Conservation (phyloP, 495 filamentous ascomycete species). For the Penicillium odoratum region DNA sequence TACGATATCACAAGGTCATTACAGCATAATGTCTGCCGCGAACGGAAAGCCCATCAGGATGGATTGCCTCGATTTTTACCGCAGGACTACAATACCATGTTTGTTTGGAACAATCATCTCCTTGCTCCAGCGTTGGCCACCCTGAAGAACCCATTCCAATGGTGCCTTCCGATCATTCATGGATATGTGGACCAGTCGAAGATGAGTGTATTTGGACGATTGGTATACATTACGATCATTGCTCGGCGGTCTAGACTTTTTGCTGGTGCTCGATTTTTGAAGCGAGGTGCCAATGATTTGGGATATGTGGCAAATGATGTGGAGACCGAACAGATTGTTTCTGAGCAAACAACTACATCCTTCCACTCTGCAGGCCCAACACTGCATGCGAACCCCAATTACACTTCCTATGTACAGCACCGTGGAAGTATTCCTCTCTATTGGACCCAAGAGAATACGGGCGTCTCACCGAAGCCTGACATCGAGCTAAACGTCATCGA, state of each 20-base stretch:
- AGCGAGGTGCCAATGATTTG: conserved; percentile 91
- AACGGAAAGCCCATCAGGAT: conserved; percentile 65
- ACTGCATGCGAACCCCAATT: conserved; percentile 83
- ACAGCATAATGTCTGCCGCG: conserved; percentile 87
- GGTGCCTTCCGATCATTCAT: conserved; percentile 95
- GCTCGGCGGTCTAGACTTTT: conserved; percentile 91
- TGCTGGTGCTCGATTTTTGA: conserved; percentile 90
- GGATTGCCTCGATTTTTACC: conserved; percentile 58
- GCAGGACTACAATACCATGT: conserved; percentile 87
- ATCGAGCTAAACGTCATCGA: conserved; percentile 93
- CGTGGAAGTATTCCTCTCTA: conserved; percentile 94
- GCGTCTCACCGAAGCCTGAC: conserved; percentile 91
- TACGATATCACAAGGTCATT: conserved; percentile 94
- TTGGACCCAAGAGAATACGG: conserved; percentile 97
- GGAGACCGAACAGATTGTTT: conserved; percentile 98
- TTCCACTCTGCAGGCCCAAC: conserved; percentile 90
- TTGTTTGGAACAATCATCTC: conserved; percentile 94
- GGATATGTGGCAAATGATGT: conserved; percentile 98
- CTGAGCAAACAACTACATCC: conserved; percentile 87
- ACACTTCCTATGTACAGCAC: conserved; percentile 96
- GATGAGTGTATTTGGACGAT: conserved; percentile 78
- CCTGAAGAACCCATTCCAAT: conserved; percentile 82
- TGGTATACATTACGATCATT: conserved; percentile 89
- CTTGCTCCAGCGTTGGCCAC: conserved; percentile 69
- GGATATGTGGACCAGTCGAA: conserved; percentile 93